Base-by-base conservation (phyloP, 257 asterid genomes). In the Misopates orontium region DNA sequence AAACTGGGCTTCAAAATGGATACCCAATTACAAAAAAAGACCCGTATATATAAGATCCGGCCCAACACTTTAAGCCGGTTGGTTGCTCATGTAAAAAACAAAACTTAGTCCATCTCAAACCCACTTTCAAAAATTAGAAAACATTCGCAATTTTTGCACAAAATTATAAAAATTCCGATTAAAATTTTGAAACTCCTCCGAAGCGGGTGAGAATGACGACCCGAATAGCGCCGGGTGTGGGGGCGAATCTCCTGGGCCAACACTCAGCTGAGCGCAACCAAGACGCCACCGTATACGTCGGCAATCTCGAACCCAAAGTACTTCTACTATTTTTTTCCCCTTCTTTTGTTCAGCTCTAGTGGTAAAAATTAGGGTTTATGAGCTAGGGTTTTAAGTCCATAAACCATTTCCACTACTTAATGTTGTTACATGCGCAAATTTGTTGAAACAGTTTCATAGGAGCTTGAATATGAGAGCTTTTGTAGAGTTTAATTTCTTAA, bases 191-290 rank as follows among this genome's bases (percentile, higher is more conserved):
- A n/a, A n/a, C n/a, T n/a, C n/a, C n/a, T n/a, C n/a, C 6, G 42
- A 36, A 36, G 13, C 42, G 13, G 22, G 19, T 12, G 10, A 28
- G 23, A 17, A 84, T 84, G 98, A 89, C 98, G 69, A 87, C 96
- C 52, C 76, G 98, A 77, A 92, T 92, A 51, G 97, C 96, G 68
- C 98, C 95, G 3, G 98, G 97, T 0, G 96, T 92, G 11, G 97
- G 97, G 57, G 95, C 98, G 8, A 92, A 92, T 74, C 95, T 92
- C 32, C 84, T 92, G 64, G 97, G 98, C 40, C 98, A 92, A 79
- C 98, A 92, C 78, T 80, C 97, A 45, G 97, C 96, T 69, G 98
- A 92, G 85, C 91, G 96, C 72, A 92, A 92, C 87, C 96, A 89
- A 67, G 97, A 89, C 62, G 95, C 98, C 73, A 92, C 98, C 77